Percentiles rank a stretch among this genome's conserved stretches.
Conservation (phyloP, 108 stramenopile species). For the Skeletonema costatum region DNA sequence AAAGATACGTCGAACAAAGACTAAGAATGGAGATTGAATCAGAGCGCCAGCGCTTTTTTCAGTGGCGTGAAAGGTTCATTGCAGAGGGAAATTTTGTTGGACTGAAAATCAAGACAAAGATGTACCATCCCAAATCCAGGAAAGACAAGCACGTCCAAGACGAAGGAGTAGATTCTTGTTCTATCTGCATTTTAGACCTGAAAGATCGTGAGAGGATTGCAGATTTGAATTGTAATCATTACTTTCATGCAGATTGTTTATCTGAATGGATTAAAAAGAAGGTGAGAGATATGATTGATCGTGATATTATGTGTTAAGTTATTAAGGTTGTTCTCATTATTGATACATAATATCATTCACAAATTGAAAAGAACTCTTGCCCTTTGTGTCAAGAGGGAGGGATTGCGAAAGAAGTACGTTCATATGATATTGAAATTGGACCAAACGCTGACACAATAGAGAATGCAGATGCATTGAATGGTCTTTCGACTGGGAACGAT, state of each 20-base stretch:
- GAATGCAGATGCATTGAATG: not conserved
- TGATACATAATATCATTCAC: not conserved
- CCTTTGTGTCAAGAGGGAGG: slow-evolving; percentile 17
- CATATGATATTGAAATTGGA: slow-evolving; percentile 5
- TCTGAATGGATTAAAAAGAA: slow-evolving; percentile 26
- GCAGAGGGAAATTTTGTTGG: slow-evolving; percentile 2
- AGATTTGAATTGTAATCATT: slow-evolving; percentile 13
- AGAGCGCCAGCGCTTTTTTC: not conserved
- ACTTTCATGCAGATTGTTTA: slow-evolving; percentile 12
- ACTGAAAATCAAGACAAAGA: slow-evolving; percentile 14
- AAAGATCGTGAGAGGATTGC: slow-evolving; percentile 14
- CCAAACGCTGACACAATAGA: not conserved
- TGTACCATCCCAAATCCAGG: not conserved
- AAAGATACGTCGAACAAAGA: not conserved
- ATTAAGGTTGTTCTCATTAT: not conserved
- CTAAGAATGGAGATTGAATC: not conserved
- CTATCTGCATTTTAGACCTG: slow-evolving; percentile 9
- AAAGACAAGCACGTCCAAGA: not conserved
- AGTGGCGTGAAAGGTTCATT: not conserved
- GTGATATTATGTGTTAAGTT: not conserved
- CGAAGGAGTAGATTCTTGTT: not conserved
- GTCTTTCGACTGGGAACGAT: not conserved
- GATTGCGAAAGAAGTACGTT: slow-evolving; percentile 19
- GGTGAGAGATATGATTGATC: not conserved
- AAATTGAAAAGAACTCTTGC: slow-evolving; percentile 11